Percentiles rank a stretch among this genome's conserved stretches.
Evolutionary conservation across 495 filamentous ascomycete species (phyloP).

Genomic region (Terfezia boudieri): DNA sequence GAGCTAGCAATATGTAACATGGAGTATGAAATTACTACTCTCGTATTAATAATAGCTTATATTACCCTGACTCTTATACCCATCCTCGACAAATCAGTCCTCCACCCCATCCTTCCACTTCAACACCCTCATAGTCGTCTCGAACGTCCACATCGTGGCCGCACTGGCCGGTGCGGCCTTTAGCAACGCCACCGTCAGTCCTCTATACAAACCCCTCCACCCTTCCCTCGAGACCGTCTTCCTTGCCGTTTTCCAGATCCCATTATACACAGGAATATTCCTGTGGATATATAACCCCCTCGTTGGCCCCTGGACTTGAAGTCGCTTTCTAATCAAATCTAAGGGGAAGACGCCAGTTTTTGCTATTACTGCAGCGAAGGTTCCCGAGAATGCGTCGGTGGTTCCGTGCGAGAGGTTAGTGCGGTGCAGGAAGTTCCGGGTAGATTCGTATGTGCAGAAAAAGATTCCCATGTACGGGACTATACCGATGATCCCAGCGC

Average conservation of each 20-base stretch:
- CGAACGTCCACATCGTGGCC: slow-evolving; percentile 98
- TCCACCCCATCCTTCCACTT: slow-evolving; percentile 22
- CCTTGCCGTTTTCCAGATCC: slow-evolving; percentile 39
- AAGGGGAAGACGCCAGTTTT: slow-evolving; percentile 85
- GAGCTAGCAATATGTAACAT: no score
- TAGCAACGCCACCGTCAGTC: slow-evolving; percentile 65
- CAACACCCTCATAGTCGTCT: slow-evolving; percentile 40
- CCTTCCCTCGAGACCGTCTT: slow-evolving; percentile 54
- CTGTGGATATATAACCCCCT: slow-evolving; percentile 53
- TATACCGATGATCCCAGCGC: slow-evolving; percentile 61
- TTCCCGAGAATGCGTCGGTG: slow-evolving; percentile 59
- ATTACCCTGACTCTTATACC: no score
- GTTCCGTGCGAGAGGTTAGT: slow-evolving; percentile 30
- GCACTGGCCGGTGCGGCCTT: slow-evolving; percentile 92
- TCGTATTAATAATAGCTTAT: no score
- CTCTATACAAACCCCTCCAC: slow-evolving; percentile 60
- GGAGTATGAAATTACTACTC: no score
- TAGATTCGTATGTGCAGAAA: slow-evolving; percentile 65
- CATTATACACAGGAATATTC: slow-evolving; percentile 60
- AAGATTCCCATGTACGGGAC: slow-evolving; percentile 94
- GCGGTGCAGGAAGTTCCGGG: slow-evolving; percentile 20
- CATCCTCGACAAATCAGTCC: neutral
- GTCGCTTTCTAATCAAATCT: slow-evolving; percentile 76
- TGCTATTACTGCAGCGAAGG: slow-evolving; percentile 51
- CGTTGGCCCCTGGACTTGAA: slow-evolving; percentile 90